These are phyloP conservation scores for Neurospora cerealis DNA, from an alignment of 495 filamentous ascomycete genomes.

Conservation along the genomic window DNA sequence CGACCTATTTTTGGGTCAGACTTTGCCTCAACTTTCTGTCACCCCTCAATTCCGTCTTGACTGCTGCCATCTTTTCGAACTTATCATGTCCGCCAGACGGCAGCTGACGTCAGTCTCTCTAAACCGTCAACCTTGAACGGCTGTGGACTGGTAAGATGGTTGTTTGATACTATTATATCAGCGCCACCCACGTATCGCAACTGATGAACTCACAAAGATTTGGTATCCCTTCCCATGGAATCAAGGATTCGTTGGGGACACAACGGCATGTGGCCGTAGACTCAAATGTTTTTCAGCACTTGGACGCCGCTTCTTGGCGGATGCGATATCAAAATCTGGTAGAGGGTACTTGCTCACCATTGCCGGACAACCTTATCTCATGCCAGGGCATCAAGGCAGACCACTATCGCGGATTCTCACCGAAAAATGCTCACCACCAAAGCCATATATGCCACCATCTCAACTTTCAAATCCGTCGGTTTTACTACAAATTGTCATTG, in stretches of 20 bases:
- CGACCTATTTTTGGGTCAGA: neutral
- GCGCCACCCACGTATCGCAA: neutral
- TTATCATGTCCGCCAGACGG: neutral
- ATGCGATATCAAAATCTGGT: neutral
- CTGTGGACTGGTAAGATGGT: neutral
- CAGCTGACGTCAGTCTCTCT: neutral
- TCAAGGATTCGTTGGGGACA: neutral
- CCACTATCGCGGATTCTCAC: neutral
- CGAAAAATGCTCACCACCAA: neutral
- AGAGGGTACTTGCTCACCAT: neutral
- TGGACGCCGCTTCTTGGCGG: neutral
- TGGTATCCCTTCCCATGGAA: neutral
- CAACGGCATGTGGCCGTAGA: neutral
- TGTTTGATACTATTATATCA: neutral
- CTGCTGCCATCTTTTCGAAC: neutral
- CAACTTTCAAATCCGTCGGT: neutral
- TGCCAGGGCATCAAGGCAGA: neutral
- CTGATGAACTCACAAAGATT: neutral
- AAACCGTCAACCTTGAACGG: neutral
- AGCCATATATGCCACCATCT: neutral
- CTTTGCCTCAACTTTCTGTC: neutral
- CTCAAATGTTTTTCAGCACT: neutral
- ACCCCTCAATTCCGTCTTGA: neutral
- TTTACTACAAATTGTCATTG: neutral
- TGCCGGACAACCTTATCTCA: neutral